Percentiles rank a stretch among this genome's conserved stretches.
Evolutionary conservation across 2,329 filamentous ascomycete genomes (phyloP).

Genomic region (Tolypocladium sp.): DNA sequence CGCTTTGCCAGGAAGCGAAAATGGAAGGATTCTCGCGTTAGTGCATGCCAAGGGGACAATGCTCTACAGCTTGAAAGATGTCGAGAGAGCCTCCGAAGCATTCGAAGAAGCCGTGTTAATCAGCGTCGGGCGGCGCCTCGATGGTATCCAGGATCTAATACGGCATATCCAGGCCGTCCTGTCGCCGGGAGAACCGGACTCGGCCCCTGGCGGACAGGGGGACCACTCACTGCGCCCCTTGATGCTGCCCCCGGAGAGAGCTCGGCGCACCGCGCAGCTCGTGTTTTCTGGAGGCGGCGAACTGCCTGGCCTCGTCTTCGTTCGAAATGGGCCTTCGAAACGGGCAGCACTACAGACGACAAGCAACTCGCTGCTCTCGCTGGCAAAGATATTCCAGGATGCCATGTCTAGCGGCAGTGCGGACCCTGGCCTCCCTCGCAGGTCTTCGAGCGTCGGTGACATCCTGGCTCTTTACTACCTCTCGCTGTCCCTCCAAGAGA

Average conservation of each 20-base stretch:
- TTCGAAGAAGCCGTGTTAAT: constrained; percentile 95
- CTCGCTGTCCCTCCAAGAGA: constrained; percentile 87
- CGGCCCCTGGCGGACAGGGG: constrained; percentile 5
- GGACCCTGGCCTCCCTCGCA: constrained; percentile 44
- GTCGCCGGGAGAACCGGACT: constrained; percentile 20
- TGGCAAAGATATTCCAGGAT: constrained; percentile 98
- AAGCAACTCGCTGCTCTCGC: constrained; percentile 86
- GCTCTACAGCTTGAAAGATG: constrained; percentile 82
- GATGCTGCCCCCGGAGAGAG: constrained; percentile 73
- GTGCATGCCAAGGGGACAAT: constrained; percentile 98
- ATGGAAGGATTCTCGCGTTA: constrained; percentile 85
- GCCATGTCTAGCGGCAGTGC: constrained; percentile 69
- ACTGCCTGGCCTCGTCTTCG: constrained; percentile 68
- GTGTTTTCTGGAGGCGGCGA: constrained; percentile 71
- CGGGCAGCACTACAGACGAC: constrained; percentile 84
- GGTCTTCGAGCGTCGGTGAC: constrained; percentile 73
- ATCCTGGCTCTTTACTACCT: constrained; percentile 93
- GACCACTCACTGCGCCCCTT: constrained; percentile 40
- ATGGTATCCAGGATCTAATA: constrained; percentile 71
- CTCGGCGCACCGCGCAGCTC: constrained; percentile 70
- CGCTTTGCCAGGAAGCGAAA: constrained; percentile 74
- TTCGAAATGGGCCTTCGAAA: constrained; percentile 61
- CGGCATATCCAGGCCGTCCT: constrained; percentile 66
- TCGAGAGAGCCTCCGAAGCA: constrained; percentile 69
- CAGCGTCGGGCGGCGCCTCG: constrained; percentile 61